These are phyloP conservation scores for Cystobasidium pallidum DNA, from an alignment of 1,284 basidiomycete species.

Conservation along the genomic window DNA sequence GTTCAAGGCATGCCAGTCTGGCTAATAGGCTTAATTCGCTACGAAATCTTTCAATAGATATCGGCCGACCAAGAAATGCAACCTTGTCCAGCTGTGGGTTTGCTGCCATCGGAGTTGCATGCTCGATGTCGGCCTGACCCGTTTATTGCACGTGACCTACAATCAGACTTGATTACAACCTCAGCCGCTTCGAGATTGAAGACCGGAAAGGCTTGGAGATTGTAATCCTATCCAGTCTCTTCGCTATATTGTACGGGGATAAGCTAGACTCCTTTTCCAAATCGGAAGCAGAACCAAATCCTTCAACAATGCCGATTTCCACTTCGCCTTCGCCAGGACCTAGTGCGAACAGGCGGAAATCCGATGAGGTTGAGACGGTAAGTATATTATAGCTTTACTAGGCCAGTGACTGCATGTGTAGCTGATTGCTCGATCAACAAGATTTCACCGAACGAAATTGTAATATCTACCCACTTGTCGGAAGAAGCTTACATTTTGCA, in stretches of 20 bases:
- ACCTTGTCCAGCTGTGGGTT: conserved; percentile 18
- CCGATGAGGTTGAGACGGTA: conserved; percentile 43
- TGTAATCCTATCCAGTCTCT: conserved; percentile 23
- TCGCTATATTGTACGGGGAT: conserved; percentile 31
- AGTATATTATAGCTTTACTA: not conserved
- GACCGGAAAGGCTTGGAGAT: conserved; percentile 38
- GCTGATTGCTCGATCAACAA: not conserved
- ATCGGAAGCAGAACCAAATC: not conserved
- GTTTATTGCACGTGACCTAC: conserved; percentile 1
- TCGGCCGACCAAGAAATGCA: conserved; percentile 23
- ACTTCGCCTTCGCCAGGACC: not conserved
- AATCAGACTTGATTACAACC: conserved; percentile 37
- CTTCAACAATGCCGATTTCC: not conserved
- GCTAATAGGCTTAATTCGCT: no score
- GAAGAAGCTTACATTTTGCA: conserved; percentile 36
- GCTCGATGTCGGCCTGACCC: not conserved
- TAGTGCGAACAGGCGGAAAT: not conserved
- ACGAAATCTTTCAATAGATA: conserved; percentile 3
- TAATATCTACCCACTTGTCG: conserved; percentile 26
- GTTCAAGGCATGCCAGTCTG: no score
- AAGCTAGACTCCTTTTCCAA: conserved; percentile 33
- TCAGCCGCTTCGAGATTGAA: conserved; percentile 33
- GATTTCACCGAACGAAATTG: conserved; percentile 41
- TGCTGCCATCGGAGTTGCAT: not conserved
- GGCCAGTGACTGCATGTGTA: not conserved